Base-by-base conservation (phyloP, 495 filamentous ascomycete species). In the Hypoxylon trugodes region DNA sequence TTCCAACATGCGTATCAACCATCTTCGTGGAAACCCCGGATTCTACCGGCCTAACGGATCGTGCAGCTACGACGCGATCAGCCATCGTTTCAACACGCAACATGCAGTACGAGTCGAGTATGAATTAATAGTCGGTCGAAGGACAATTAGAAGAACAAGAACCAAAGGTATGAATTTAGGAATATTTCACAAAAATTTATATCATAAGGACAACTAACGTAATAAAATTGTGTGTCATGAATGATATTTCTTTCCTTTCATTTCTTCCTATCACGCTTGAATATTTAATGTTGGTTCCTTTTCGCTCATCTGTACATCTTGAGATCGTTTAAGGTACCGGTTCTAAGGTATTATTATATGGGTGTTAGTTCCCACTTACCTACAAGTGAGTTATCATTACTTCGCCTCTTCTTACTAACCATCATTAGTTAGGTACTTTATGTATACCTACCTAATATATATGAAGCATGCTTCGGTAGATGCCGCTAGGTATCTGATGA, bases 1-100 rank as follows among this genome's bases (percentile, higher is more conserved):
- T 33, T 22, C 42, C 45, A 61, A 60, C 54, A n/a, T 68, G 65
- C 50, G 48, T 51, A 38, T 56, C 35, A 28, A 30, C 37, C 35
- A 42, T 32, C 28, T 50, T 47, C 54, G 10, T 51, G 15, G 42
- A 30, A 8, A 41, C 38, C 28, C 42, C 59, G 26, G 32, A 35
- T 55, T 33, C 48, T 45, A 21, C 47, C 49, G 40, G 19, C 12
- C 19, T 32, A 50, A 3, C 41, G 33, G 32, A 30, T 24, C 18
- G 28, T 19, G 13, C 25, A 33, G 38, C 30, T 26, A 36, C 9
- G 40, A 47, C 38, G 22, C 18, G 40, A 56, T 43, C 51, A 25
- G 50, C 50, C 59, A 63, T 63, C 51, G 15, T 45, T 33, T 4
- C 15, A 24, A 37, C 8, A n/a, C n/a, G n/a, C n/a, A n/a, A n/a